Evolutionary conservation across 805 yeast species (phyloP).

Genomic region (Candida vartiovaarae): DNA sequence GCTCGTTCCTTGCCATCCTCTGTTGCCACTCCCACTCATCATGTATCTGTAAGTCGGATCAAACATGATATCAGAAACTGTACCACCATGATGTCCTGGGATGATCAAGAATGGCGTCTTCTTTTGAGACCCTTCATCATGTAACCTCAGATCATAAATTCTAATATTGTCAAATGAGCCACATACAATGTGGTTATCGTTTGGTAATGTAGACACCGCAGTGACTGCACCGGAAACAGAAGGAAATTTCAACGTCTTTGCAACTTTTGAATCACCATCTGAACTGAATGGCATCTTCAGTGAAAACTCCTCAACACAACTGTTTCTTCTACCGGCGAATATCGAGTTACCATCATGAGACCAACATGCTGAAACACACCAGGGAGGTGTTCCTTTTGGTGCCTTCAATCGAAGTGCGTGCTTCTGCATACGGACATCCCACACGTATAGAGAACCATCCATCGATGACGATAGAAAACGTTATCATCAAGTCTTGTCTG

Average conservation of each 20-base stretch:
- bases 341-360: conserved; percentile 71
- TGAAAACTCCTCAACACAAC: conserved; percentile 72
- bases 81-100: conserved; percentile 97
- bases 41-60: conserved; percentile 86
- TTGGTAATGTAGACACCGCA: conserved; percentile 72
- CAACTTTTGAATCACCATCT: conserved; percentile 38
- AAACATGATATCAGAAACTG: conserved; percentile 64
- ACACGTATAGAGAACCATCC: conserved; percentile 73
- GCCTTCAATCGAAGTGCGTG: conserved; percentile 44
- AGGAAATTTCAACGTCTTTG: conserved; percentile 66
- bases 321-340: conserved; percentile 85
- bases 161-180: conserved; percentile 90
- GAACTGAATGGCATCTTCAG: conserved; percentile 45
- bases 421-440: conserved; percentile 63
- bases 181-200: conserved; percentile 69
- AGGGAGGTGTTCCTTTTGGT: conserved; percentile 74
- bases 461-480: conserved; percentile 74
- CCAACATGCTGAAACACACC: conserved; percentile 92
- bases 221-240: conserved; percentile 87
- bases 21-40: conserved; percentile 86
- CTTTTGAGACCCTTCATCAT: conserved; percentile 28
- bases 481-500: conserved; percentile 31
- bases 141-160: conserved; percentile 62
- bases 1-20: conserved; percentile 88
- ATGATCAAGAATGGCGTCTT: conserved; percentile 72